phyloP scores from a whole-genome alignment of 164 flowering plant species.

The Macadamia tetraphylla region DNA sequence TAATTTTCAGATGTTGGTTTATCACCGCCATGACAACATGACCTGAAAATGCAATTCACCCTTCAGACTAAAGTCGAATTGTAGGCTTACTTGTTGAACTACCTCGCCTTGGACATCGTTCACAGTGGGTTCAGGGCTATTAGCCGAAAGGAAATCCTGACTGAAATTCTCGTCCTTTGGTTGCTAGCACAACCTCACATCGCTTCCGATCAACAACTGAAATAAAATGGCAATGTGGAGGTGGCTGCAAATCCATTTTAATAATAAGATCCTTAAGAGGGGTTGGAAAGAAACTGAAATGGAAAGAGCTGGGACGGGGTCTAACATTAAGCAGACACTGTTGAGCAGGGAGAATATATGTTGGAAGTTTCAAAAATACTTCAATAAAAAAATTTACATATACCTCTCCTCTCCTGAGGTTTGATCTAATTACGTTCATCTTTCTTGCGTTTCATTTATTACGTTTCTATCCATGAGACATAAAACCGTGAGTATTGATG shows the following conservation, averaged over 20 bases:
- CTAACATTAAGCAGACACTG: background rate
- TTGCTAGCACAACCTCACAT: slow-evolving; percentile 61
- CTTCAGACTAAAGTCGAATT: background rate
- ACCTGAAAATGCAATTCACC: background rate
- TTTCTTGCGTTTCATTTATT: too few species aligned
- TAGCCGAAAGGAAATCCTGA: slow-evolving; percentile 11
- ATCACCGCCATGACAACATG: too few species aligned
- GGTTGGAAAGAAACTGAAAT: background rate
- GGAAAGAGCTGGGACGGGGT: too few species aligned
- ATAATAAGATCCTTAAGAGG: background rate
- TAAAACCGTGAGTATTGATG: too few species aligned
- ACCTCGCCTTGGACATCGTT: slow-evolving; percentile 8
- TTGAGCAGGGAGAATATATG: too few species aligned
- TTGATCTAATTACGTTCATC: too few species aligned
- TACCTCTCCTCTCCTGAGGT: too few species aligned
- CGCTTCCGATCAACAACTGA: slow-evolving; percentile 2
- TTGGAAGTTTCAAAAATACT: too few species aligned
- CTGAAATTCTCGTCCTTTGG: slow-evolving; percentile 27
- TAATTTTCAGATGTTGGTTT: too few species aligned
- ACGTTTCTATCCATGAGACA: too few species aligned
- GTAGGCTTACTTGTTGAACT: background rate
- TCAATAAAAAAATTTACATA: too few species aligned
- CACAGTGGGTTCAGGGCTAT: slow-evolving; percentile 1
- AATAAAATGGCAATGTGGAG: background rate
- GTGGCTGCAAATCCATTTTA: slow-evolving; percentile 3